Conservation (phyloP, 2,329 filamentous ascomycete genomes). For the Fusarium sp. region DNA sequence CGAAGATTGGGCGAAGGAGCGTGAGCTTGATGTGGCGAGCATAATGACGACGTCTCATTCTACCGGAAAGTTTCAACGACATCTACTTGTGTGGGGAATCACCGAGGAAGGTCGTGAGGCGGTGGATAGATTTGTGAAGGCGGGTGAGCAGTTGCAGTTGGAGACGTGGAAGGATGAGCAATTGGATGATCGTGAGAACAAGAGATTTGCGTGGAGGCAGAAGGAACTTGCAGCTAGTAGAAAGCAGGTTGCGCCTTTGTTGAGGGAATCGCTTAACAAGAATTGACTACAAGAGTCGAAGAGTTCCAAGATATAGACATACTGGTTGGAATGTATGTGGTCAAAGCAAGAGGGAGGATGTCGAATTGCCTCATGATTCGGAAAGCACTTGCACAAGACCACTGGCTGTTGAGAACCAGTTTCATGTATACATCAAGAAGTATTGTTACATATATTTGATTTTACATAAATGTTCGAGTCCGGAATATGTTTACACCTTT, state of each 20-base stretch:
- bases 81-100: constrained; percentile 76
- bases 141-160: constrained; percentile 67
- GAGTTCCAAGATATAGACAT: constrained; percentile 27
- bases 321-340: background rate
- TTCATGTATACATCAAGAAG: constrained; percentile 2
- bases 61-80: constrained; percentile 69
- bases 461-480: constrained; percentile 17
- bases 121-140: constrained; percentile 66
- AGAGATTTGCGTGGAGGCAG: constrained; percentile 77
- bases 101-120: constrained; percentile 63
- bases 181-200: constrained; percentile 60
- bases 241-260: constrained; percentile 77
- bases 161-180: constrained; percentile 64
- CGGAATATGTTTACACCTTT: background rate
- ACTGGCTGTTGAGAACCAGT: background rate
- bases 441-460: constrained; percentile 32
- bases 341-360: background rate
- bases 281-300: constrained; percentile 25
- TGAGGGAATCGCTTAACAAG: constrained; percentile 68
- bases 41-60: constrained; percentile 77
- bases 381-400: background rate
- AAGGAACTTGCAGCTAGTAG: constrained; percentile 70
- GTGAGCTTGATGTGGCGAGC: constrained; percentile 70
- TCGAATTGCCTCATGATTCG: background rate
- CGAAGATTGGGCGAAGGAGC: constrained; percentile 66